Evolutionary conservation across 1,139 yeast species (phyloP), one percentile per base, ranked within the genome.

Genomic region (Hemisphaericaspora xylofermentans): DNA sequence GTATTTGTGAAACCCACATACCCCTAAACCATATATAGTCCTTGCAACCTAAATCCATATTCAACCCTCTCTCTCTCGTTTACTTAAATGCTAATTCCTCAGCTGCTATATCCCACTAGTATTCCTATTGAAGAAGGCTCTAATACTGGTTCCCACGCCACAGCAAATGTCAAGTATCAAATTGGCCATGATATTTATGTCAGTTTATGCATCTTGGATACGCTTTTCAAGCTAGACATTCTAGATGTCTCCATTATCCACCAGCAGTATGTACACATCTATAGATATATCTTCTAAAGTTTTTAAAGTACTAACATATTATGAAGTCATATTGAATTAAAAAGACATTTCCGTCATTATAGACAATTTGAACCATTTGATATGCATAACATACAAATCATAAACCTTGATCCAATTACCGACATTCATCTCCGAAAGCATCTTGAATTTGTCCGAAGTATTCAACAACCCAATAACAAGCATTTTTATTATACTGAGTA

Each of bases 381-480:
- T 12, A n/a, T 22, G 8, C 21, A 25, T 14, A 22, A 30, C 7
- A 19, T 30, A 12, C 29, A 24, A n/a, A 17, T 5, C 10, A 30
- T 16, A 15, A 36, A 24, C 25, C 27, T 29, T 31, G 33, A 42
- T 40, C 39, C 43, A 28, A 25, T 31, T 9, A 35, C 34, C 15
- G 48, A 45, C 15, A 42, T 37, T 32, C 42, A 41, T 35, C 22
- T 47, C n/a, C 39, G 50, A 12, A 42, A 42, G 27, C 43, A 47
- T 35, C 33, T 45, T 4, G 46, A 45, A 30, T 43, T 40, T 40
- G 39, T 47, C 33, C 42, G 43, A 37, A 31, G 33, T 17, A 45
- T 45, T 17, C 39, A 38, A 25, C 49, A 45, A 26, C 29, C 29
- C 6, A 16, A 26, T 13, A 6, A n/a, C 5, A 8, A 4, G 16